Base-by-base conservation (phyloP, 108 stramenopile genomes). In the Aurantiochytrium sp. region DNA sequence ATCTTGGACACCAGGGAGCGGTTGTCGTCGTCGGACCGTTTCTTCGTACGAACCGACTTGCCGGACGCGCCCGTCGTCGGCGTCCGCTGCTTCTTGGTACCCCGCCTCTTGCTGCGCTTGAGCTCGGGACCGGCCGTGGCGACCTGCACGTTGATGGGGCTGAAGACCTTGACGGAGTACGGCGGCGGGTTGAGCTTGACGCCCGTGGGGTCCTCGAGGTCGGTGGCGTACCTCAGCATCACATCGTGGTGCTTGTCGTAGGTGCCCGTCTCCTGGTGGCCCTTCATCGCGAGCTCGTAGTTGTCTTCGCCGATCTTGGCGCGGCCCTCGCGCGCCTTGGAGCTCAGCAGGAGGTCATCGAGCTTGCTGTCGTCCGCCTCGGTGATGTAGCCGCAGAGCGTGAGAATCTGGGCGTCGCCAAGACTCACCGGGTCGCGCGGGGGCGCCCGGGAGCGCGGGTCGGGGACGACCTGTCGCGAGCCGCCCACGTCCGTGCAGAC, bases 401-500 rank as follows among this genome's bases (percentile, higher is more conserved):
- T 81, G 42, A 81, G 45, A 24, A 81, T 81, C 30, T 81, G 73
- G 6, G 73, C 73, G 32, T 81, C 24, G n/a, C 73, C 73, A 0
- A 81, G 73, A 41, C 42, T 48, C 19, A 81, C 73, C 6, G 73
- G 73, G 30, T 81, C 73, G 15, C 73, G 73, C 6, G 73, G 73
- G 0, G 73, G 73, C 32, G 73, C 73, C 10, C 73, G 73, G 19
- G 42, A 81, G 73, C 73, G 73, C 39, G n/a, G 19, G 73, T 81
- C 73, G 10, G 73, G 73, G 2, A 81, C 73, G 39, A 48, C 73
- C 24, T 81, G 73, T 8, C 73, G 73, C 1, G 73, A 81, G n/a
- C 73, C 73, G n/a, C 73, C 73, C n/a, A 81, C 73, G 45, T 81
- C 73, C 19, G 73, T 81, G 45, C 73, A 81, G 15, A 41, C 39